These are phyloP conservation scores for Aspergillus vadensis DNA, from an alignment of 2,329 filamentous ascomycete species.

Conservation along the genomic window DNA sequence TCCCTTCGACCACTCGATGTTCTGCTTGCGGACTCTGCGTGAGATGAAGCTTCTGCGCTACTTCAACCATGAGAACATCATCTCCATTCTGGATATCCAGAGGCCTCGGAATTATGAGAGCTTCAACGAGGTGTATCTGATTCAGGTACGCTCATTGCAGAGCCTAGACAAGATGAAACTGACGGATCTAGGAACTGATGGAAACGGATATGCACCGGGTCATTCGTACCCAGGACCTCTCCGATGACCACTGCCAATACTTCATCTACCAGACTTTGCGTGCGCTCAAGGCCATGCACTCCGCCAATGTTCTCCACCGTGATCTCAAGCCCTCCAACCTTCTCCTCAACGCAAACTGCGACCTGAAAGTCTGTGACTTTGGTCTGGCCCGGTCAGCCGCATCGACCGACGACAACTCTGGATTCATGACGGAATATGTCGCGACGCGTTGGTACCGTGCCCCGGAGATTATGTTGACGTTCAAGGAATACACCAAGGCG, in stretches of 20 bases:
- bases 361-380: slow-evolving; percentile 98
- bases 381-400: slow-evolving; percentile 93
- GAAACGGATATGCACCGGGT: slow-evolving; percentile 99
- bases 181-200: slow-evolving; percentile 79
- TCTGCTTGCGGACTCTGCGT: slow-evolving; percentile 90
- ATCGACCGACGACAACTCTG: slow-evolving; percentile 98
- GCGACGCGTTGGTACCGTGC: slow-evolving; percentile 98
- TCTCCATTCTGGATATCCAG: slow-evolving; percentile 98
- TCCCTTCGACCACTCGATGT: slow-evolving; percentile 98
- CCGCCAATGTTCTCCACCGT: slow-evolving; percentile 94
- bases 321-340: slow-evolving; percentile 98
- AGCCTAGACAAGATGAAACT: neutral
- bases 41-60: slow-evolving; percentile 99
- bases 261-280: slow-evolving; percentile 99
- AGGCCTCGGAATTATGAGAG: slow-evolving; percentile 94
- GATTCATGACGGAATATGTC: slow-evolving; percentile 99
- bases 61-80: slow-evolving; percentile 99
- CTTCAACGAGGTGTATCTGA: slow-evolving; percentile 97
- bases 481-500: slow-evolving; percentile 99
- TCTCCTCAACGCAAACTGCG: slow-evolving; percentile 96
- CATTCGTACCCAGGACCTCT: slow-evolving; percentile 96
- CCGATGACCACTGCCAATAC: slow-evolving; percentile 99
- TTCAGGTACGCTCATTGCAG: slow-evolving; percentile 66
- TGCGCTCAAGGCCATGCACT: slow-evolving; percentile 98
- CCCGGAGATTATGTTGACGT: slow-evolving; percentile 99